phyloP scores from a whole-genome alignment of 768 basidiomycete genomes.

The Phylloporus rhodoxanthus region DNA sequence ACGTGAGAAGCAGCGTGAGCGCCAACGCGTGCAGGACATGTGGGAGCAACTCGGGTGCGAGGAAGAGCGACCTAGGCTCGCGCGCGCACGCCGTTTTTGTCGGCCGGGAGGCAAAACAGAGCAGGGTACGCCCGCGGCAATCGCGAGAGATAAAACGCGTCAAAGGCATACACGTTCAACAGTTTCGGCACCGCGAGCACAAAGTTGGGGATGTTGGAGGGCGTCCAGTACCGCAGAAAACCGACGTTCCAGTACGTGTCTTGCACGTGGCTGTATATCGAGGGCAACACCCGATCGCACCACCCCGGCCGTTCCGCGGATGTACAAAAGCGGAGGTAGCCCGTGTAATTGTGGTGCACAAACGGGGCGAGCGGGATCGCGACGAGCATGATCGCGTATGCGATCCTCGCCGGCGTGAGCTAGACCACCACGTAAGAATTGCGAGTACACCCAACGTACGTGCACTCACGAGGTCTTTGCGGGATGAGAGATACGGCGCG shows the following conservation, averaged over 20 bases:
- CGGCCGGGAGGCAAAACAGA: too few relatives aligned
- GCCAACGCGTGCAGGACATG: slow-evolving; percentile 71
- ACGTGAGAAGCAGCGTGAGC: slow-evolving; percentile 57
- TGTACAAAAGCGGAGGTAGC: slow-evolving; percentile 64
- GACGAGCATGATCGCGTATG: slow-evolving; percentile 38
- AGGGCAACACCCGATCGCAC: slow-evolving; percentile 59
- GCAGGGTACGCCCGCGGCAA: slow-evolving; percentile 4
- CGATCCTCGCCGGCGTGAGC: slow-evolving; percentile 30
- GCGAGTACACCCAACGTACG: not conserved
- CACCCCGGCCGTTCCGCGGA: slow-evolving; percentile 38
- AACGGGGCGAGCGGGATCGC: slow-evolving; percentile 59
- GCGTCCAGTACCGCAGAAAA: slow-evolving; percentile 81
- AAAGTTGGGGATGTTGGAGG: slow-evolving; percentile 83
- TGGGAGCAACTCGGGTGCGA: slow-evolving; percentile 46
- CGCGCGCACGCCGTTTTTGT: not conserved
- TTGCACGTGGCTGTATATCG: slow-evolving; percentile 81
- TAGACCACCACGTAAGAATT: slow-evolving; percentile 14
- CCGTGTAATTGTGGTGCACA: slow-evolving; percentile 59
- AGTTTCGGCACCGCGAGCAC: slow-evolving; percentile 72
- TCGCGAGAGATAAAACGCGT: slow-evolving; percentile 21
- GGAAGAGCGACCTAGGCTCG: slow-evolving; percentile 29
- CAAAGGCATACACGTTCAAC: slow-evolving; percentile 36
- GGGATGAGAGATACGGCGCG: slow-evolving; percentile 41
- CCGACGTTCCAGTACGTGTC: slow-evolving; percentile 82
- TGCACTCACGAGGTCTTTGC: slow-evolving; percentile 27